phyloP scores from a whole-genome alignment of 371 early-diverging fungal genomes.

The Zychaea mexicana region DNA sequence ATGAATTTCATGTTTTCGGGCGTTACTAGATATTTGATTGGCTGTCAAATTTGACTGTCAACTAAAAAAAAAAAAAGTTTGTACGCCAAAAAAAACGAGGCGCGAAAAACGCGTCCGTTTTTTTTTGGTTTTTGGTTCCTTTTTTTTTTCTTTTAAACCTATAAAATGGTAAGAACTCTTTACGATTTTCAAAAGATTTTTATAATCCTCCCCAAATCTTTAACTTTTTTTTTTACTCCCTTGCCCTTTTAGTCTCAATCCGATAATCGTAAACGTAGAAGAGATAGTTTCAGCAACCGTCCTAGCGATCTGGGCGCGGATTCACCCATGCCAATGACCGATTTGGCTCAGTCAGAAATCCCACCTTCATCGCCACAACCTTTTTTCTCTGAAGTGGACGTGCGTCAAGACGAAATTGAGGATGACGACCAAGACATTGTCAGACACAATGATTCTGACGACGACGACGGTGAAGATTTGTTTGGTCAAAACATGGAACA shows the following conservation, averaged over 20 bases:
- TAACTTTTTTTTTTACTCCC: too few relatives aligned
- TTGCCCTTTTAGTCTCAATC: conserved; percentile 15
- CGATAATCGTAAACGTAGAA: conserved; percentile 56
- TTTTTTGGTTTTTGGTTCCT: too few relatives aligned
- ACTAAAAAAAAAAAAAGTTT: too few relatives aligned
- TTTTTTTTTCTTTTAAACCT: too few relatives aligned
- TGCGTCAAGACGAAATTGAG: conserved; percentile 31
- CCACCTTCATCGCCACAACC: conserved; percentile 49
- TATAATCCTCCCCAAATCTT: too few relatives aligned
- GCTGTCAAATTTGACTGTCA: neutral
- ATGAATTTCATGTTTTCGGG: too few relatives aligned
- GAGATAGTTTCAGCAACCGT: conserved; percentile 32
- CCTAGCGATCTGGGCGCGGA: conserved; percentile 21
- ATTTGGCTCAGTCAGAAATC: conserved; percentile 24
- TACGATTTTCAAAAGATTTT: too few relatives aligned
- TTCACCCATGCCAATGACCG: conserved; percentile 33
- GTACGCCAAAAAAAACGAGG: neutral
- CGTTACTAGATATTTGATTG: neutral
- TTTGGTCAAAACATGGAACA: conserved; percentile 81
- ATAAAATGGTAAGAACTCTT: too few relatives aligned
- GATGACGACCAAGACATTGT: conserved; percentile 32
- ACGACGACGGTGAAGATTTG: conserved; percentile 79
- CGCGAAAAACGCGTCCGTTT: neutral
- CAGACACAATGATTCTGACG: conserved; percentile 60
- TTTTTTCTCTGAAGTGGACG: conserved; percentile 49